Evolutionary conservation across 2,329 filamentous ascomycete genomes (phyloP).

Genomic region (Ophiognomonia clavigignenti-juglandacearum): DNA sequence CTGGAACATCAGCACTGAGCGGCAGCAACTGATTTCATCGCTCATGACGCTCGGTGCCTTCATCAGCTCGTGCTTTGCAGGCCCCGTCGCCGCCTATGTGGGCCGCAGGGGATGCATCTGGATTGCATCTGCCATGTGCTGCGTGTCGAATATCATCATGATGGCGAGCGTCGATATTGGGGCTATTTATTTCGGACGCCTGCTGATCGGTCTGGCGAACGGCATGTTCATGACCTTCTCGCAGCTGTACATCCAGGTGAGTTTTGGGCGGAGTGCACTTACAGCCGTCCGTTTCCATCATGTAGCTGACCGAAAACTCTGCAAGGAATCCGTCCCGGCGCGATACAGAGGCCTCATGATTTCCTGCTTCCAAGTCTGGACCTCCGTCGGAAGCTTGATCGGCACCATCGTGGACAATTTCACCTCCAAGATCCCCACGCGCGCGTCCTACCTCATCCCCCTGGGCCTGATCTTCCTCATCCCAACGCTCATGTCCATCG

Average conservation of each 20-base stretch:
- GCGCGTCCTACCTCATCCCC: slow-evolving; percentile 34
- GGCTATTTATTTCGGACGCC: slow-evolving; percentile 48
- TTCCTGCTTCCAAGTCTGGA: slow-evolving; percentile 40
- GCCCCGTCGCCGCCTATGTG: slow-evolving; percentile 30
- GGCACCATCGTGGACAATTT: slow-evolving; percentile 49
- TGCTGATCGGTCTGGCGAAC: slow-evolving; percentile 52
- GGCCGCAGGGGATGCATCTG: slow-evolving; percentile 33
- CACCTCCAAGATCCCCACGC: slow-evolving; percentile 29
- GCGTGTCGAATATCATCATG: slow-evolving; percentile 50
- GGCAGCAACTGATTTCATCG: slow-evolving; percentile 44
- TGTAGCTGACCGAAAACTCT: not conserved
- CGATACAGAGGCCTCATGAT: slow-evolving; percentile 39
- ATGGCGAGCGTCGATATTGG: slow-evolving; percentile 49
- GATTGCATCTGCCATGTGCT: slow-evolving; percentile 44
- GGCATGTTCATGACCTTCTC: slow-evolving; percentile 52
- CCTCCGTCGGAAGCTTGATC: slow-evolving; percentile 35
- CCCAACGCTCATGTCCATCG: slow-evolving; percentile 30
- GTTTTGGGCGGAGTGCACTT: no score
- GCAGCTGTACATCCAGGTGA: slow-evolving; percentile 31
- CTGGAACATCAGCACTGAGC: slow-evolving; percentile 39
- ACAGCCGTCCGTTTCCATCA: not conserved
- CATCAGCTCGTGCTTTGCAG: slow-evolving; percentile 36
- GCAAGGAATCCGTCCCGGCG: slow-evolving; percentile 29
- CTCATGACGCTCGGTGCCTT: slow-evolving; percentile 44
- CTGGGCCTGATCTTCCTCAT: slow-evolving; percentile 35